Evolutionary conservation across 2,329 filamentous ascomycete species (phyloP).

Genomic region (Nannizzia gypsea): DNA sequence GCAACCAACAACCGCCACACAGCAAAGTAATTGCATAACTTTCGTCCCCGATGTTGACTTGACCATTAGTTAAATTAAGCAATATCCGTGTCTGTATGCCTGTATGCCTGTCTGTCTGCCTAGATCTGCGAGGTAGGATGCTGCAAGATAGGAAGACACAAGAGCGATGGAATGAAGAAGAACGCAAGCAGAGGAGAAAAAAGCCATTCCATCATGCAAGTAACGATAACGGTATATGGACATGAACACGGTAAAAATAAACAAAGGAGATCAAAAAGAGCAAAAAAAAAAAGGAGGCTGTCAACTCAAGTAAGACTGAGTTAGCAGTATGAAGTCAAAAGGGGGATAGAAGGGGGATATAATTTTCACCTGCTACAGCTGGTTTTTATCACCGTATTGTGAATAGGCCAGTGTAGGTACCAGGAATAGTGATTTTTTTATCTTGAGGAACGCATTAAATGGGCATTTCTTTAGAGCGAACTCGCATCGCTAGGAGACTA

Average conservation of each 20-base stretch:
- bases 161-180: not conserved
- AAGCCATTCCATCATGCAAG: not conserved
- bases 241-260: not conserved
- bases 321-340: not conserved
- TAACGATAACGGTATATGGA: not conserved
- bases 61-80: constrained; percentile 2
- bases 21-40: not conserved
- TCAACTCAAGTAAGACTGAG: not conserved
- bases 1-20: not conserved
- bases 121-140: not conserved
- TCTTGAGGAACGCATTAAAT: not conserved
- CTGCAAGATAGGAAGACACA: not conserved
- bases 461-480: not conserved
- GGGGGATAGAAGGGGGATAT: not conserved
- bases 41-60: not conserved
- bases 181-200: not conserved
- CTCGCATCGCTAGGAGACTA: not conserved
- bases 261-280: not conserved
- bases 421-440: not conserved
- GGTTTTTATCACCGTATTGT: not conserved
- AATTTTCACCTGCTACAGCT: not conserved
- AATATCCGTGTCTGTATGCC: not conserved
- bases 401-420: not conserved
- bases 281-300: not conserved
- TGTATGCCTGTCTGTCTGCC: not conserved